Conservation (phyloP, 2,329 filamentous ascomycete genomes). For the Diaporthe australafricana region DNA sequence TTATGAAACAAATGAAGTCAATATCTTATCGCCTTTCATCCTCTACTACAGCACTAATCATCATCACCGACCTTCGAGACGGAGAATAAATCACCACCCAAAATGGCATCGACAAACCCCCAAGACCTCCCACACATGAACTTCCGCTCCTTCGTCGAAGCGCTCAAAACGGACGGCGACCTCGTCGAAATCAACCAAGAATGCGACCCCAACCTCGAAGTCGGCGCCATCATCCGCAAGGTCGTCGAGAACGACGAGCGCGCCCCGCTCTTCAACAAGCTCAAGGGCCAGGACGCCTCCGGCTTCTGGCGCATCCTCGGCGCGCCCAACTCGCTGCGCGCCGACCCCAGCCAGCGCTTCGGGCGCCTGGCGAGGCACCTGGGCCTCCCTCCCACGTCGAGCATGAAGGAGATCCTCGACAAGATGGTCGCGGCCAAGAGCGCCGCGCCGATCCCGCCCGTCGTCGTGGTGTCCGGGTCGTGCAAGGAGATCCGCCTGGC, state of each 20-base stretch:
- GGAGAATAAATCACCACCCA: neutral
- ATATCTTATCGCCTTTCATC: neutral
- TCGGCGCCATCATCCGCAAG: constrained; percentile 57
- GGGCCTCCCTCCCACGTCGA: constrained; percentile 51
- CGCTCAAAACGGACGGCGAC: constrained; percentile 55
- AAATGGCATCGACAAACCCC: constrained; percentile 6
- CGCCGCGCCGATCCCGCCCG: constrained; percentile 46
- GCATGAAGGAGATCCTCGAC: constrained; percentile 52
- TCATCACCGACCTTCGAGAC: neutral
- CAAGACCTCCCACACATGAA: constrained; percentile 31
- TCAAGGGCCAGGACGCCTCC: constrained; percentile 56
- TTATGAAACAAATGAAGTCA: no score
- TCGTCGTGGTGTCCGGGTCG: constrained; percentile 49
- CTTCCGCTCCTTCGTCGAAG: constrained; percentile 59
- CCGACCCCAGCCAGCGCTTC: constrained; percentile 47
- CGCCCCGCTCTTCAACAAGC: constrained; percentile 64
- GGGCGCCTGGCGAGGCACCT: constrained; percentile 56
- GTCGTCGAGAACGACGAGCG: constrained; percentile 58
- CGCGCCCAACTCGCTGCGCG: constrained; percentile 53
- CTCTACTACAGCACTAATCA: neutral
- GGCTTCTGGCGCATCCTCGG: constrained; percentile 62
- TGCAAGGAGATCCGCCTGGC: constrained; percentile 56
- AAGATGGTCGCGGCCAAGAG: constrained; percentile 53
- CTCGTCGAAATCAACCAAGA: constrained; percentile 56
- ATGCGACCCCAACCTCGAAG: constrained; percentile 58